A percentile compares a stretch with the other conserved stretches of the same genome.
Conservation (phyloP, 306 rosid genomes). For the Crataegus laevigata region DNA sequence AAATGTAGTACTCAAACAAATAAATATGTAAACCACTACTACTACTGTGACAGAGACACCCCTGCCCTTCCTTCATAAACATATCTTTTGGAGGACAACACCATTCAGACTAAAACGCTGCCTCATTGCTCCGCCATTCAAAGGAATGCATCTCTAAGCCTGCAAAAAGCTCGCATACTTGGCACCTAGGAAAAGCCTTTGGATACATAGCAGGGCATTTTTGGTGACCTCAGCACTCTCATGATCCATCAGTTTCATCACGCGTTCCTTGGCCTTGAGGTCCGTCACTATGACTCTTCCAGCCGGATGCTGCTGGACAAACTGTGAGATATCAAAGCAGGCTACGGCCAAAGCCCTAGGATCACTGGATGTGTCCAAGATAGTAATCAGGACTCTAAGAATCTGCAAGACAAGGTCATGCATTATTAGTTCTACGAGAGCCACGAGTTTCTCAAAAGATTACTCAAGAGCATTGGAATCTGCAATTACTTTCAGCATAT, state of each 20-base stretch:
- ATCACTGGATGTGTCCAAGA: constrained; percentile 77
- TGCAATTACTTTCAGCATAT: neutral
- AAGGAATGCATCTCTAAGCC: constrained; percentile 29
- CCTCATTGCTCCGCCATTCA: neutral
- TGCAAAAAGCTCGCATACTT: constrained; percentile 96
- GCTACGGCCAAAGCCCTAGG: constrained; percentile 86
- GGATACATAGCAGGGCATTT: constrained; percentile 91
- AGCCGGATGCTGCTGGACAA: constrained; percentile 75
- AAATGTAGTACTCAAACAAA: neutral
- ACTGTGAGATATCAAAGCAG: constrained; percentile 90
- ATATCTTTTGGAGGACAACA: neutral
- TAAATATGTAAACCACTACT: neutral
- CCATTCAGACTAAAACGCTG: neutral
- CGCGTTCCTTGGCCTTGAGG: constrained; percentile 95
- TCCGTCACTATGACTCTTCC: constrained; percentile 86
- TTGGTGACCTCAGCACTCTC: constrained; percentile 92
- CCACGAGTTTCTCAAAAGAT: neutral
- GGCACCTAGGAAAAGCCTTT: constrained; percentile 92
- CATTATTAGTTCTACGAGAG: constrained; percentile 9
- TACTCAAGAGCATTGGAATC: neutral
- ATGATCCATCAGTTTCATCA: constrained; percentile 90
- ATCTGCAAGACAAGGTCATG: constrained; percentile 48
- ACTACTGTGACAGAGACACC: neutral
- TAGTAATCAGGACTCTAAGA: constrained; percentile 77
- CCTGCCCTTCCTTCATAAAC: neutral